Percentiles rank a stretch among this genome's conserved stretches.
Conservation (phyloP, 2,329 filamentous ascomycete species). For the Fusarium phyllophilum region DNA sequence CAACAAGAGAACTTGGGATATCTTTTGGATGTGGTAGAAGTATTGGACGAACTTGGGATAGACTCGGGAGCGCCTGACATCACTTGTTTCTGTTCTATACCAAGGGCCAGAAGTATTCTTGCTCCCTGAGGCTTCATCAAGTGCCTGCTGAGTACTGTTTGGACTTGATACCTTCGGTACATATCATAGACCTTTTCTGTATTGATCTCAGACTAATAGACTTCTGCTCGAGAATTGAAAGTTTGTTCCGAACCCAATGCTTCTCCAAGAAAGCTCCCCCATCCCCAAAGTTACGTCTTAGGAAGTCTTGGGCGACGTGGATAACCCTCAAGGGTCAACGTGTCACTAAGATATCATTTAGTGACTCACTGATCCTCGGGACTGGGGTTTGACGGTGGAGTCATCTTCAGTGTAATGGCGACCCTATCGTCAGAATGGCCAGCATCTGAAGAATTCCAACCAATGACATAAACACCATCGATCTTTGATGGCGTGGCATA, state of each 20-base stretch:
- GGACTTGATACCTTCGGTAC: fast-evolving
- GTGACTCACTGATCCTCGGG: neutral
- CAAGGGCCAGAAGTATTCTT: fast-evolving
- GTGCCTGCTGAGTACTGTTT: neutral
- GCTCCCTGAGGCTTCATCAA: fast-evolving
- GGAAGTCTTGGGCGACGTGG: neutral
- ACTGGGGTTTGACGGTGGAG: neutral
- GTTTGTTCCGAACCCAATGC: neutral
- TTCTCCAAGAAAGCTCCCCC: fast-evolving
- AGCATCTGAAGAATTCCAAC: slow-evolving; percentile 1
- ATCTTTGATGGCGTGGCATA: neutral
- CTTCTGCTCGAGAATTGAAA: neutral
- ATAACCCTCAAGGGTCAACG: too few relatives aligned
- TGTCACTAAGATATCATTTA: fast-evolving
- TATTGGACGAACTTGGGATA: neutral
- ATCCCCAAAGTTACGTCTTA: fast-evolving
- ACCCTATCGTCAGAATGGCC: neutral
- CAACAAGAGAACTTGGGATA: fast-evolving
- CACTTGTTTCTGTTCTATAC: too few relatives aligned
- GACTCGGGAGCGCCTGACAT: neutral
- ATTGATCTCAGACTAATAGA: neutral
- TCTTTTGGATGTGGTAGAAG: neutral
- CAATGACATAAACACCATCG: neutral
- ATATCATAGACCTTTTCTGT: too few relatives aligned
- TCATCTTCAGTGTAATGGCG: neutral